Evolutionary conservation across 2,329 filamentous ascomycete species (phyloP), one percentile per base, ranked within the genome.

Genomic region (Fusarium tupiense): DNA sequence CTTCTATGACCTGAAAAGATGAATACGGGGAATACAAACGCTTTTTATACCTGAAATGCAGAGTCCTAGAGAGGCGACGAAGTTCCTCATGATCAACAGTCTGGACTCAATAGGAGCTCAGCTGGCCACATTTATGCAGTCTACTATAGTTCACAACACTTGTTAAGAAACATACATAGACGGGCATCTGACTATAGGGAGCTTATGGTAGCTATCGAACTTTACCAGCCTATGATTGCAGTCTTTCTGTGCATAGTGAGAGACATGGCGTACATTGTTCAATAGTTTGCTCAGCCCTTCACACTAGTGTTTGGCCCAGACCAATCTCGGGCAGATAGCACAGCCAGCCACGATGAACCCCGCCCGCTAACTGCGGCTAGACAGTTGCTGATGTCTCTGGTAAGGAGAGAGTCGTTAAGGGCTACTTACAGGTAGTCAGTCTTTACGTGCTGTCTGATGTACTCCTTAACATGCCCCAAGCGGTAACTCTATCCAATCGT

Each of bases 21-120:
- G 0, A 16, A 11, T 1, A 14, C 3, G 26, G 6, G 26, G 6
- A 16, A 14, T 4, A 11, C 1, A 29, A 5, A 1, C 46, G 19
- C 20, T 1, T 22, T 31, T 49, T 31, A 31, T 49, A 29, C 9
- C 26, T 16, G 0, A 17, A 22, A 22, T 19, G 4, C 46, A 12
- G 9, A 4, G 3, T 8, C 9, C 4, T 6, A 16, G 19, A 29
- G 33, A 33, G 13, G 33, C 14, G 7, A 16, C 16, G 14, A 35
- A 17, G 8, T 8, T 29, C 24, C 19, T 29, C 14, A 17, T 37
- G 17, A 37, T 37, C 6, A 49, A 29, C 46, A 29, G 46, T 31
- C 20, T 49, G 9, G 26, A 8, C 20, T 53, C 2, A 0, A 26
- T 16, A 12, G 1, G 49, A 16, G n/a, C 49, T 53, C 31, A 53